Evolutionary conservation across 345 rosid genomes (phyloP), one percentile per base, ranked within the genome.

Genomic region (Conringia planisiliqua): DNA sequence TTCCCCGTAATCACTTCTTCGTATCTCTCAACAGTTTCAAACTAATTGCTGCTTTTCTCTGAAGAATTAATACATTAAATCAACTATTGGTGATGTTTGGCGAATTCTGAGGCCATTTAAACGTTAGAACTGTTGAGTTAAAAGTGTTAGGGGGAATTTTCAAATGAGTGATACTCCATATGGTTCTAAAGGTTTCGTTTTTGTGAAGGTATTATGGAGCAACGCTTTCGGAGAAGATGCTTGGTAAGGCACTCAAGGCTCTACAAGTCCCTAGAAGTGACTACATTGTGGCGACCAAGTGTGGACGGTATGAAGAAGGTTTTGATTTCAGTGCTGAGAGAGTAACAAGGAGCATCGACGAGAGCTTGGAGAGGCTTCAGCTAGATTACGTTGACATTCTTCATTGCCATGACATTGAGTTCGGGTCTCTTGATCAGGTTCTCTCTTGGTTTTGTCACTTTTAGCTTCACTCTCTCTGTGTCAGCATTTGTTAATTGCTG

Each of bases 261-360:
- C 73, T 88, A 24, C 90, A 89, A 38, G 87, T 78, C 30, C 93
- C 92, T 0, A 86, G 97, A 82, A 73, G 78, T 56, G 87, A 89
- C 55, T 92, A 90, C 66, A 75, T 94, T 51, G 97, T 94, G 36
- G 90, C 99, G 0, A 94, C 97, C 3, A 90, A 92, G 56, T 94
- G 96, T 76, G 99, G 97, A 16, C 74, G 97, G 52, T 94, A 94
- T 30, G 17, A 13, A 18, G 90, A 89, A 71, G 96, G 99, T 54
- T 95, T 95, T 59, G 96, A 95, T 85, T 95, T 90, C 76, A 90
- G 90, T 74, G 90, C 98, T n/a, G 96, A 90, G 78, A 88, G 98
- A 76, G 96, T 91, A 58, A 88, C 80, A 24, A 82, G 55, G 80
- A 87, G 98, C 80, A 86, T 95, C 14, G 91, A 92, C 18, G 96